Evolutionary conservation across 73 alveolate genomes (phyloP).

Genomic region (Paramecium biaurelia): DNA sequence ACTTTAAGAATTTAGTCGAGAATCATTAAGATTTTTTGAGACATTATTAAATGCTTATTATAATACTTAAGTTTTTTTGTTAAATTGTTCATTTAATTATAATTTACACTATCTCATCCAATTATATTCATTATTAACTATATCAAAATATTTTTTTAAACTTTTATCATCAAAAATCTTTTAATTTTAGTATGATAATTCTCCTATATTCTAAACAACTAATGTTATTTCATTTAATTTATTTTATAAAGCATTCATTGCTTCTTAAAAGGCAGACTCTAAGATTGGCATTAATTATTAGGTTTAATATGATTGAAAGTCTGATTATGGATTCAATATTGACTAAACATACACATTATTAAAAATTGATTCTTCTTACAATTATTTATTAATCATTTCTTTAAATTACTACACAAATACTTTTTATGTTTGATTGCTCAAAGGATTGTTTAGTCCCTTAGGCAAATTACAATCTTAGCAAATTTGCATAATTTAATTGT

Average conservation of each 20-base stretch:
- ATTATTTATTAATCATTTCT: conserved; percentile 20
- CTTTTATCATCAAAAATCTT: not conserved
- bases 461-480: not conserved
- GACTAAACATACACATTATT: conserved; percentile 54
- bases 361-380: conserved; percentile 35
- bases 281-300: not conserved
- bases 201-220: not conserved
- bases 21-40: not conserved
- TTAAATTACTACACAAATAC: not conserved
- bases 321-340: conserved; percentile 52
- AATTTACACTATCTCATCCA: conserved; percentile 8
- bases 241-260: conserved; percentile 2
- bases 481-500: not conserved
- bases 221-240: conserved; percentile 12
- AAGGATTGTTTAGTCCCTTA: not conserved
- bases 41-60: conserved; percentile 30
- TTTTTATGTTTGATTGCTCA: not conserved
- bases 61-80: not conserved
- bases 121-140: not conserved
- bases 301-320: conserved; percentile 28
- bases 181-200: not conserved
- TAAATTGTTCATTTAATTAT: not conserved
- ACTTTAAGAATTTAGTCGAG: not conserved
- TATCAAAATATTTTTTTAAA: not conserved
- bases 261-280: conserved; percentile 51